phyloP scores from a whole-genome alignment of 2,329 filamentous ascomycete genomes.

The Diaporthe citrichinensis region DNA sequence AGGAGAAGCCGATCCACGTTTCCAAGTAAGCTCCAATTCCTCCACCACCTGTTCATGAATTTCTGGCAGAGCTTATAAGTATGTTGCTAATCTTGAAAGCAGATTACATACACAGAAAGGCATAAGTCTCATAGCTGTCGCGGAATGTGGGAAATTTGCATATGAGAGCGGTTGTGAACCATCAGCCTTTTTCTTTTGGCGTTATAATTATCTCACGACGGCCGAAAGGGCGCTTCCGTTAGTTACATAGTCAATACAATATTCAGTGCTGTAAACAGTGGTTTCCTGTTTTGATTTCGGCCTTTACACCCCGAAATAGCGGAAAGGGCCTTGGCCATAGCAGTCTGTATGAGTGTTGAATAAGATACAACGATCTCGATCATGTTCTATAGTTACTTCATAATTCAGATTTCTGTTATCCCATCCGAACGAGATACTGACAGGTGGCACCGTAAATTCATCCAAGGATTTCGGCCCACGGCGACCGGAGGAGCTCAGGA shows the following conservation, averaged over 20 bases:
- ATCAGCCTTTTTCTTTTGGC: not conserved
- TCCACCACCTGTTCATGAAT: not conserved
- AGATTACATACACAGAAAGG: conserved; percentile 4
- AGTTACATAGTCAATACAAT: not conserved
- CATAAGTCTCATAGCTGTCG: conserved; percentile 12
- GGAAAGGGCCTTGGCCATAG: not conserved
- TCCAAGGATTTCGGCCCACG: not conserved
- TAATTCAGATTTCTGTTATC: too few relatives aligned
- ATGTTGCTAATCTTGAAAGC: not conserved
- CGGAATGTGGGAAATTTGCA: conserved; percentile 17
- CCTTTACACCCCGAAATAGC: not conserved
- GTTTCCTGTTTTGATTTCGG: too few relatives aligned
- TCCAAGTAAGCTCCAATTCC: not conserved
- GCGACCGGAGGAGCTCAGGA: not conserved
- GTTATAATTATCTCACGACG: not conserved
- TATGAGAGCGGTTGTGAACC: not conserved
- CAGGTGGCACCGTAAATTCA: not conserved
- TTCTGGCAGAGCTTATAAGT: not conserved
- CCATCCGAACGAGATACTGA: not conserved
- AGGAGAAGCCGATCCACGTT: not conserved
- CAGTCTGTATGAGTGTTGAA: not conserved
- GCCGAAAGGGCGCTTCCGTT: not conserved
- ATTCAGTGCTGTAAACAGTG: too few relatives aligned
- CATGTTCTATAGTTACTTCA: too few relatives aligned
- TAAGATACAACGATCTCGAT: not conserved